Evolutionary conservation across 768 basidiomycete genomes (phyloP).

Genomic region (Pleurotus citrinopileatus): DNA sequence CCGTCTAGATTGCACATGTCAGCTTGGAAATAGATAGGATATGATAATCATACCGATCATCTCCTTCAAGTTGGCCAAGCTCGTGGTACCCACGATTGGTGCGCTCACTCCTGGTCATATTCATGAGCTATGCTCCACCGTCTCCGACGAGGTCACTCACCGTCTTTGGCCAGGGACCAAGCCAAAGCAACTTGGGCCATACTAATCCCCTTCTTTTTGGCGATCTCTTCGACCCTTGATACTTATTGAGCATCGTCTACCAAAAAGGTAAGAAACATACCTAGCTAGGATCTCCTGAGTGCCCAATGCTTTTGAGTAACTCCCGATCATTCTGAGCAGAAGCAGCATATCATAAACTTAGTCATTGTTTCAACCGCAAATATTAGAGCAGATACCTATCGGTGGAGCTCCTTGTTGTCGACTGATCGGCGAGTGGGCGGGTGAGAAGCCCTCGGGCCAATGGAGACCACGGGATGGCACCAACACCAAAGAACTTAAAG

Average conservation of each 20-base stretch:
- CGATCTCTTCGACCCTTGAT: slow-evolving; percentile 40
- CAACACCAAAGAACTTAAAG: slow-evolving; percentile 49
- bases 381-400: slow-evolving; percentile 16
- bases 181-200: slow-evolving; percentile 50
- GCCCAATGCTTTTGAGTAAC: slow-evolving; percentile 6
- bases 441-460: slow-evolving; percentile 32
- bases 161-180: slow-evolving; percentile 38
- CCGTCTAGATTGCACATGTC: slow-evolving; percentile 24
- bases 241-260: not conserved
- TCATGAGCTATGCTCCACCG: not conserved
- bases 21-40: not conserved
- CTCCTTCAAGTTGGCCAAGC: slow-evolving; percentile 42
- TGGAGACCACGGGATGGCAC: slow-evolving; percentile 46
- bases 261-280: slow-evolving; percentile 16
- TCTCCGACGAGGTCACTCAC: not conserved
- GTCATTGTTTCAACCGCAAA: not conserved
- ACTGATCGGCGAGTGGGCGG: slow-evolving; percentile 25
- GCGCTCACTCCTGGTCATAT: slow-evolving; percentile 33
- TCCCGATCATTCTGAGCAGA: slow-evolving; percentile 8
- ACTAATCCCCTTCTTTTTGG: slow-evolving; percentile 36
- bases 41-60: slow-evolving; percentile 31
- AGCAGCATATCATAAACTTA: not conserved
- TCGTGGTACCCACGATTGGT: slow-evolving; percentile 48
- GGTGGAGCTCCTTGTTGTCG: slow-evolving; percentile 19
- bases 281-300: slow-evolving; percentile 26